Evolutionary conservation across 768 basidiomycete species (phyloP).

Genomic region (Boletellus ananas): DNA sequence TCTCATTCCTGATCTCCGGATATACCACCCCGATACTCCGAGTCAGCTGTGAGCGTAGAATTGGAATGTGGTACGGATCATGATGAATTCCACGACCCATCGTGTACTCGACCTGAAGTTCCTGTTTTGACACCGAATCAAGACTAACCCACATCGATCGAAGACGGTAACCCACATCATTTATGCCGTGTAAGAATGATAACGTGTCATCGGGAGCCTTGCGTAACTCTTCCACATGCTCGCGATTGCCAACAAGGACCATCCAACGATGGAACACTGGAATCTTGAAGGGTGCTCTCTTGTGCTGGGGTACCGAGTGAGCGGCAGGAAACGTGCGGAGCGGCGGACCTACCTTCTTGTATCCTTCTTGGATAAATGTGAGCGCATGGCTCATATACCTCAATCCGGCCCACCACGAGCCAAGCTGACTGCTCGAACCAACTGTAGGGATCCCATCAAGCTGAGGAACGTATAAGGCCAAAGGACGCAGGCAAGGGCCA

Average conservation of each 20-base stretch:
- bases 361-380: slow-evolving; percentile 31
- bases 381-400: slow-evolving; percentile 10
- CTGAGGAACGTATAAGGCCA: slow-evolving; percentile 4
- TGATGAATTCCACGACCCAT: slow-evolving; percentile 30
- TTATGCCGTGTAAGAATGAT: slow-evolving; percentile 30
- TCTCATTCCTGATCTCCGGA: slow-evolving; percentile 43
- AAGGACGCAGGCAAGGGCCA: too few species aligned
- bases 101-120: slow-evolving; percentile 35
- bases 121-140: slow-evolving; percentile 21
- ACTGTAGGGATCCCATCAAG: slow-evolving; percentile 27
- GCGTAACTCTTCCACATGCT: slow-evolving; percentile 38
- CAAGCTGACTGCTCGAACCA: slow-evolving; percentile 20
- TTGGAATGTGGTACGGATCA: slow-evolving; percentile 28
- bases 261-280: slow-evolving; percentile 8
- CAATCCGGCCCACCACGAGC: slow-evolving; percentile 23
- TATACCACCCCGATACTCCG: slow-evolving; percentile 38
- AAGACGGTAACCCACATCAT: slow-evolving; percentile 29
- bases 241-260: slow-evolving; percentile 16
- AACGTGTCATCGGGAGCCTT: slow-evolving; percentile 38
- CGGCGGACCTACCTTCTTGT: slow-evolving; percentile 23
- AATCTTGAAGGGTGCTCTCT: slow-evolving; percentile 29
- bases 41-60: slow-evolving; percentile 31
- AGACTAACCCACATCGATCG: not conserved
- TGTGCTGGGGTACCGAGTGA: slow-evolving; percentile 18
- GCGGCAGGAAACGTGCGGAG: too few species aligned